Evolutionary conservation across 2,329 filamentous ascomycete genomes (phyloP).

Genomic region (Calonectria leucothoes): DNA sequence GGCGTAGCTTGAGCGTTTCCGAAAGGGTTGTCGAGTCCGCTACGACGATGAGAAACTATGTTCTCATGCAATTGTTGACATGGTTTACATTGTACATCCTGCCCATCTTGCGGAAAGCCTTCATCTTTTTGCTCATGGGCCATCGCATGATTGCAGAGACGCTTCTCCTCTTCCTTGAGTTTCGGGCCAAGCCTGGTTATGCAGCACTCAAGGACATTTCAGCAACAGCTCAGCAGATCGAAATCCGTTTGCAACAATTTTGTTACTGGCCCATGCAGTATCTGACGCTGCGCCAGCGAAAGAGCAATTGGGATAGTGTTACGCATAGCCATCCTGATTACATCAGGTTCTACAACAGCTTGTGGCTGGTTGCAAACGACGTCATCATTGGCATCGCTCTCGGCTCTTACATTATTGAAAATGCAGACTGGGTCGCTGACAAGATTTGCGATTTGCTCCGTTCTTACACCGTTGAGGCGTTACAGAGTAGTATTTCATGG

Average conservation of each 20-base stretch:
- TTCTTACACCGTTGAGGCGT: conserved; percentile 86
- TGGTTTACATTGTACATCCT: conserved; percentile 80
- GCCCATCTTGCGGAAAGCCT: conserved; percentile 77
- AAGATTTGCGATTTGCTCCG: conserved; percentile 82
- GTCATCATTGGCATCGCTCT: conserved; percentile 98
- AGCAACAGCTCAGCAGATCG: conserved; percentile 95
- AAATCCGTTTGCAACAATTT: conserved; percentile 96
- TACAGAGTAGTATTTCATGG: conserved; percentile 92
- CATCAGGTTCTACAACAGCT: conserved; percentile 97
- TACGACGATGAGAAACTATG: conserved; percentile 82
- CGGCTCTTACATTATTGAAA: conserved; percentile 97
- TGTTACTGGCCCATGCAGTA: conserved; percentile 99
- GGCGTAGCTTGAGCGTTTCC: conserved; percentile 89
- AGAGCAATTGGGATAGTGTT: conserved; percentile 94
- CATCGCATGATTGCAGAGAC: conserved; percentile 86
- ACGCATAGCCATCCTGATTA: conserved; percentile 97
- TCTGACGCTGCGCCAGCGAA: conserved; percentile 86
- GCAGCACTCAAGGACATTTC: conserved; percentile 95
- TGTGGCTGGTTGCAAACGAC: conserved; percentile 98
- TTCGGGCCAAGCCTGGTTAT: conserved; percentile 80
- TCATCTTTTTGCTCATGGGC: conserved; percentile 82
- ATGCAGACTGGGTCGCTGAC: conserved; percentile 84
- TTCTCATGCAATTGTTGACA: conserved; percentile 76
- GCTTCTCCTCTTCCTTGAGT: conserved; percentile 84
- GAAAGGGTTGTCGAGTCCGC: conserved; percentile 96